These are phyloP conservation scores for Claviceps pusilla DNA, from an alignment of 2,329 filamentous ascomycete species.

Conservation along the genomic window DNA sequence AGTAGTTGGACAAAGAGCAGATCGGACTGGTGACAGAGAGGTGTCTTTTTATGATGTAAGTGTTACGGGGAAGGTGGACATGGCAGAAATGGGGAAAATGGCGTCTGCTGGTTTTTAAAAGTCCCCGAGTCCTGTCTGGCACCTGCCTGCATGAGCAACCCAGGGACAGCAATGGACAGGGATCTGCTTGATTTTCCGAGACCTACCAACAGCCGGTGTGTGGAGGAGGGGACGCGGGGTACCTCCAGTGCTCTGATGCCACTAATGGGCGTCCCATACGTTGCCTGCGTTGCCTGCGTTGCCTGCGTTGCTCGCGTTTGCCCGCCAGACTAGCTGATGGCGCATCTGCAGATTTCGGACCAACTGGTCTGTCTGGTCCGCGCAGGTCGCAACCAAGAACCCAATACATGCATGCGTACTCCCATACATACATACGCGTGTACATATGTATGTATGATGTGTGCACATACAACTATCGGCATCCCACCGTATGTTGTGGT, in stretches of 20 bases:
- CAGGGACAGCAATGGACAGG: not conserved
- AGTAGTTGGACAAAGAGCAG: not conserved
- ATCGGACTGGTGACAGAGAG: not conserved
- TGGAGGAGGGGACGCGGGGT: not conserved
- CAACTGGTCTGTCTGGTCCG: not conserved
- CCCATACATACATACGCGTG: not conserved
- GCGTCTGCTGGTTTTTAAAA: not conserved
- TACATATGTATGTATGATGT: not conserved
- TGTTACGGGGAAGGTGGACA: not conserved
- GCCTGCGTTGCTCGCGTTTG: too few relatives aligned
- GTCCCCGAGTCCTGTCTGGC: not conserved
- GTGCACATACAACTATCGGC: too few relatives aligned
- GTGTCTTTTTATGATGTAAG: not conserved
- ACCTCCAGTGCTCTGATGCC: not conserved
- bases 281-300: not conserved
- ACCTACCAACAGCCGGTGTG: too few relatives aligned
- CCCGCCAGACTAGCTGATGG: not conserved
- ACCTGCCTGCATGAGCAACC: not conserved
- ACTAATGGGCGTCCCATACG: not conserved
- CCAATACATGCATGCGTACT: not conserved
- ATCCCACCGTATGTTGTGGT: too few relatives aligned
- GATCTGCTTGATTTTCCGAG: not conserved
- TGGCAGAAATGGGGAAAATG: not conserved
- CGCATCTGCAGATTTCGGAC: not conserved
- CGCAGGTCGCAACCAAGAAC: not conserved